Conservation (phyloP, 2,329 filamentous ascomycete species). For the Clonostachys solani region DNA sequence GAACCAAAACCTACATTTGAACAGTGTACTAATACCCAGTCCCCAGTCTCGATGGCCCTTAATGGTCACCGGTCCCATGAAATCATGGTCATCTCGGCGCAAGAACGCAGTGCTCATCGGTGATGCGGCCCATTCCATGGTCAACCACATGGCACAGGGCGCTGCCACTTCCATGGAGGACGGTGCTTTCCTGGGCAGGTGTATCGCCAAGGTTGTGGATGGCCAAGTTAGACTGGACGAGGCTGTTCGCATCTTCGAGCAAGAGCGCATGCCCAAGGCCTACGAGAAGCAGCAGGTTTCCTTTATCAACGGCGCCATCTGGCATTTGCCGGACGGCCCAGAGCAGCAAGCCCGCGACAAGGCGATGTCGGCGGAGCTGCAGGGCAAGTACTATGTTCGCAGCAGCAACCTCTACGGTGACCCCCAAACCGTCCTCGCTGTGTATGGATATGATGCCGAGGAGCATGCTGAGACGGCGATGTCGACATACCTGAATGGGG, state of each 20-base stretch:
- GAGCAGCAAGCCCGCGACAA: constrained; percentile 1
- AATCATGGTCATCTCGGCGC: not conserved
- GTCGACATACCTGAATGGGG: not conserved
- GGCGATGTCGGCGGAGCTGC: not conserved
- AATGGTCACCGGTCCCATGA: not conserved
- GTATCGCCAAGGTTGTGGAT: not conserved
- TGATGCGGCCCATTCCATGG: constrained; percentile 15
- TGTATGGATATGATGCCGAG: not conserved
- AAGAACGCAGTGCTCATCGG: constrained; percentile 9
- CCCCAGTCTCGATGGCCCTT: not conserved
- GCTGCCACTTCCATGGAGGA: constrained; percentile 5
- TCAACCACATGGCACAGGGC: constrained; percentile 6
- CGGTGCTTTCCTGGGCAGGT: constrained; percentile 2
- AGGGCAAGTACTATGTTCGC: not conserved
- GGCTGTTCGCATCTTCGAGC: not conserved
- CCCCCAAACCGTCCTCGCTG: not conserved
- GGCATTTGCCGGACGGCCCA: constrained; percentile 5
- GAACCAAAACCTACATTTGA: not conserved
- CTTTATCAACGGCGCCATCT: constrained; percentile 1
- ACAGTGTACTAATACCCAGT: not conserved
- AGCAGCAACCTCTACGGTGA: not conserved
- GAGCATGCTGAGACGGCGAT: not conserved
- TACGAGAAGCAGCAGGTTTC: constrained; percentile 1
- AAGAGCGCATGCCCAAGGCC: constrained; percentile 1
- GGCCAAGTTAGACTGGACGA: not conserved